These are phyloP conservation scores for Hypoxylon rickii DNA, from an alignment of 495 filamentous ascomycete species.

Conservation along the genomic window DNA sequence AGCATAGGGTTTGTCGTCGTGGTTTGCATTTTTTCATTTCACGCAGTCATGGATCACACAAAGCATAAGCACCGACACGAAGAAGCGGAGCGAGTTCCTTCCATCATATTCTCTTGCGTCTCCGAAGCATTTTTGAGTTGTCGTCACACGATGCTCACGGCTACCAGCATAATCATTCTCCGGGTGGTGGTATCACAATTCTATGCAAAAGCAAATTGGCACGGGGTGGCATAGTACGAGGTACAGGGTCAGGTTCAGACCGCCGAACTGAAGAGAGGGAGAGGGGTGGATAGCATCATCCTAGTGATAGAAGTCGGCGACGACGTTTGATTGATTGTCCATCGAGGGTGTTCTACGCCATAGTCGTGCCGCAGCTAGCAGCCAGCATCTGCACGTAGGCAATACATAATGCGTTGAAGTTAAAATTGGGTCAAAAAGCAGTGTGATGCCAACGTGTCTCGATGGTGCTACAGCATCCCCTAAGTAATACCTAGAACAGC, in stretches of 20 bases:
- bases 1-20: slow-evolving; percentile 4
- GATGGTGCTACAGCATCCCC: no score
- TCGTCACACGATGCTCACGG: slow-evolving; percentile 7
- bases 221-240: neutral
- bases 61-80: slow-evolving; percentile 33
- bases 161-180: slow-evolving; percentile 25
- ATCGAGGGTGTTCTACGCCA: no score
- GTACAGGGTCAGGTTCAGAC: neutral
- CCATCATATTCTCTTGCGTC: slow-evolving; percentile 4
- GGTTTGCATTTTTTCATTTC: slow-evolving; percentile 17
- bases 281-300: neutral
- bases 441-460: slow-evolving; percentile 1
- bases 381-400: slow-evolving; percentile 1
- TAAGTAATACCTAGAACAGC: no score
- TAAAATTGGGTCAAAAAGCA: neutral
- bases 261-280: no score
- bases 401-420: slow-evolving; percentile 22
- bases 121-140: slow-evolving; percentile 17
- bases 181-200: slow-evolving; percentile 20
- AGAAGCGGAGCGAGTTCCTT: slow-evolving; percentile 26
- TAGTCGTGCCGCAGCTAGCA: no score
- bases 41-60: slow-evolving; percentile 30
- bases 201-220: neutral
- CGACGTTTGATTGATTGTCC: neutral
- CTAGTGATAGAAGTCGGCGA: slow-evolving; percentile 6